These are phyloP conservation scores for Ceratocystiopsis minuta DNA, from an alignment of 2,329 filamentous ascomycete species.

Conservation along the genomic window DNA sequence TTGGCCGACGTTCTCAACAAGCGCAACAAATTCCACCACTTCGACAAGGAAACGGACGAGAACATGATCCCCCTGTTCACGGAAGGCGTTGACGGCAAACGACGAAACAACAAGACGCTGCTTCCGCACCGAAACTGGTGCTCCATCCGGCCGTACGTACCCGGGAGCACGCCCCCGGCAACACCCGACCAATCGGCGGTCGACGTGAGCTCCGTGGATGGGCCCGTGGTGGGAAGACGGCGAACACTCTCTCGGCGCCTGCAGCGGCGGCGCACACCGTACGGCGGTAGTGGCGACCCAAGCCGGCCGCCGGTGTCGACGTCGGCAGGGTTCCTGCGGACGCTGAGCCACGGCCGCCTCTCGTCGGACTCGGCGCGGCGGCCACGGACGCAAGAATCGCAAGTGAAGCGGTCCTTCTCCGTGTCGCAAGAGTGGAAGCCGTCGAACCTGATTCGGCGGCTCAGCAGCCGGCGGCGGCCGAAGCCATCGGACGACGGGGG, in stretches of 20 bases:
- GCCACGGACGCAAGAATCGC: constrained; percentile 1
- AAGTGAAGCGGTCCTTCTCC: constrained; percentile 25
- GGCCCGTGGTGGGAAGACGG: no score
- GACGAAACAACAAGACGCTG: constrained; percentile 77
- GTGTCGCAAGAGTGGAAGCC: constrained; percentile 17
- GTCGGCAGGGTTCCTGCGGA: constrained; percentile 24
- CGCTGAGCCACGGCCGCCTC: constrained; percentile 18
- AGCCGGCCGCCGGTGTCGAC: constrained; percentile 31
- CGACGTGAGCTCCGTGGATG: no score
- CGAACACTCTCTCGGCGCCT: constrained; percentile 16
- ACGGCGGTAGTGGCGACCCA: constrained; percentile 19
- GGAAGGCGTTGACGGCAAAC: constrained; percentile 74
- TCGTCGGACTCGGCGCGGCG: constrained; percentile 20
- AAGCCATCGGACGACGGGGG: constrained; percentile 27
- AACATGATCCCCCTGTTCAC: constrained; percentile 90
- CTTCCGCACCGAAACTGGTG: constrained; percentile 92
- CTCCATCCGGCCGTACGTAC: constrained; percentile 69
- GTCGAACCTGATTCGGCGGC: constrained; percentile 13
- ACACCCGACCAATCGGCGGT: constrained; percentile 39
- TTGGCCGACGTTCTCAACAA: constrained; percentile 87
- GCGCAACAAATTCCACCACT: constrained; percentile 65
- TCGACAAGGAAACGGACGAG: constrained; percentile 68
- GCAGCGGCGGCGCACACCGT: constrained; percentile 10
- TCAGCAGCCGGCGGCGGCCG: constrained; percentile 22
- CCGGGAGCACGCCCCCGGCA: constrained; percentile 54